Percentiles rank a stretch among this genome's conserved stretches.
These are phyloP conservation scores for Lepidopterella palustris DNA, from an alignment of 495 filamentous ascomycete genomes.

Conservation along the genomic window DNA sequence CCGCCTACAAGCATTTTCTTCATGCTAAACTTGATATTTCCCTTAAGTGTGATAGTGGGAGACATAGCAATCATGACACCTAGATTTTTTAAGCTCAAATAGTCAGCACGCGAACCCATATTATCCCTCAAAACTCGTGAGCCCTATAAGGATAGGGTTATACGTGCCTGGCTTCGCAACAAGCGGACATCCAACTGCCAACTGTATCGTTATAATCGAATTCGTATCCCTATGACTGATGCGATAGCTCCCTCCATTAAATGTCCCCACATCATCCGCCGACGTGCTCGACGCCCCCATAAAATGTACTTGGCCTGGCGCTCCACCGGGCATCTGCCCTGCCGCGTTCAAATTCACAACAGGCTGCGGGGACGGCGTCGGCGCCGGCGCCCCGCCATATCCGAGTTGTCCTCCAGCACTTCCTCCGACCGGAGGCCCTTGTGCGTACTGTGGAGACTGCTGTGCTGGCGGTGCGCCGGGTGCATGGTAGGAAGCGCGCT, in stretches of 20 bases:
- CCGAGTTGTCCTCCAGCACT: constrained; percentile 8
- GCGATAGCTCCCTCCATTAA: constrained; percentile 91
- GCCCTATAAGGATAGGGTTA: neutral
- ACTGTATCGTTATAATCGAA: constrained; percentile 77
- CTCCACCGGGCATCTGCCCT: constrained; percentile 38
- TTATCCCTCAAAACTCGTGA: neutral
- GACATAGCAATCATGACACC: constrained; percentile 95
- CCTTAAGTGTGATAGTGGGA: constrained; percentile 74
- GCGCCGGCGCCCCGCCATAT: constrained; percentile 1
- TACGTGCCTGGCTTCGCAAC: constrained; percentile 67
- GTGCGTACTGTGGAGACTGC: constrained; percentile 13
- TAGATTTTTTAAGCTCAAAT: constrained; percentile 25
- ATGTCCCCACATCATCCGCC: constrained; percentile 80
- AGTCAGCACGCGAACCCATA: neutral
- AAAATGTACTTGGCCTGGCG: constrained; percentile 50
- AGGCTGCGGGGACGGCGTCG: constrained; percentile 8
- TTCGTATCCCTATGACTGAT: constrained; percentile 92
- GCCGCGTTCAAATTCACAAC: constrained; percentile 20
- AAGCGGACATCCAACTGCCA: constrained; percentile 84
- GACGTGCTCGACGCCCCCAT: constrained; percentile 49
- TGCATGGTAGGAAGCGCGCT: constrained; percentile 14
- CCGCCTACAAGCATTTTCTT: constrained; percentile 81
- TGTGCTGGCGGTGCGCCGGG: constrained; percentile 19
- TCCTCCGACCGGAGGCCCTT: constrained; percentile 18
- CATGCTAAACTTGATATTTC: constrained; percentile 68